Evolutionary conservation across 2,329 filamentous ascomycete species (phyloP).

Genomic region (Metarhizium guizhouense): DNA sequence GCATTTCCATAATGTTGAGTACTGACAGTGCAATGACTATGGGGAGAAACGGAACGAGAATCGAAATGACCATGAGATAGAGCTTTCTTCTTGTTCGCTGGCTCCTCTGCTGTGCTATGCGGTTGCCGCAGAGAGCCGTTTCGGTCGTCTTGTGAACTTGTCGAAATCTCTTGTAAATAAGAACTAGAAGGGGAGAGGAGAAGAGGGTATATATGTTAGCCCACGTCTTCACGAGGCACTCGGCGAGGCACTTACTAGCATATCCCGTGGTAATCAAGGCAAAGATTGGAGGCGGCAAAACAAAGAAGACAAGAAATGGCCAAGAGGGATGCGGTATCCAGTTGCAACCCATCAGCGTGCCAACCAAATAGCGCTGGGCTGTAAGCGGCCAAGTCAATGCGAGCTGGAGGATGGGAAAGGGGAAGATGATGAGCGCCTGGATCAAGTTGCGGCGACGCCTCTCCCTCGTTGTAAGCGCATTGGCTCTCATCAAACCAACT

Average conservation of each 20-base stretch:
- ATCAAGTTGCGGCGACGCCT: constrained; percentile 30
- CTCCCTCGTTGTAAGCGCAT: constrained; percentile 30
- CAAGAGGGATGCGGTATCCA: constrained; percentile 35
- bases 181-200: constrained; percentile 20
- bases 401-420: constrained; percentile 40
- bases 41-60: constrained; percentile 43
- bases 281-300: constrained; percentile 35
- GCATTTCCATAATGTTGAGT: constrained; percentile 28
- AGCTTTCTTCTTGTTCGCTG: constrained; percentile 42
- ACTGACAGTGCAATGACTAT: constrained; percentile 32
- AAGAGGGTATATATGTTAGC: not conserved
- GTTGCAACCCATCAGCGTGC: constrained; percentile 40
- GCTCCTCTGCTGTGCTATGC: constrained; percentile 29
- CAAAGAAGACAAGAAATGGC: constrained; percentile 39
- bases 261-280: constrained; percentile 35
- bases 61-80: constrained; percentile 45
- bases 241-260: constrained; percentile 32
- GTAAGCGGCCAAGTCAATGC: constrained; percentile 38
- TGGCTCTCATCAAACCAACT: constrained; percentile 34
- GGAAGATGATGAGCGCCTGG: constrained; percentile 47
- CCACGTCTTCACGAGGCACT: not conserved
- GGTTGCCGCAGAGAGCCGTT: constrained; percentile 31
- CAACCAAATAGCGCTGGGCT: constrained; percentile 38
- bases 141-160: constrained; percentile 32
- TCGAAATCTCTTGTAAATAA: constrained; percentile 39